Percentiles rank a stretch among this genome's conserved stretches.
These are phyloP conservation scores for Plasmodium fragile DNA, from an alignment of 169 alveolate species.

Conservation along the genomic window DNA sequence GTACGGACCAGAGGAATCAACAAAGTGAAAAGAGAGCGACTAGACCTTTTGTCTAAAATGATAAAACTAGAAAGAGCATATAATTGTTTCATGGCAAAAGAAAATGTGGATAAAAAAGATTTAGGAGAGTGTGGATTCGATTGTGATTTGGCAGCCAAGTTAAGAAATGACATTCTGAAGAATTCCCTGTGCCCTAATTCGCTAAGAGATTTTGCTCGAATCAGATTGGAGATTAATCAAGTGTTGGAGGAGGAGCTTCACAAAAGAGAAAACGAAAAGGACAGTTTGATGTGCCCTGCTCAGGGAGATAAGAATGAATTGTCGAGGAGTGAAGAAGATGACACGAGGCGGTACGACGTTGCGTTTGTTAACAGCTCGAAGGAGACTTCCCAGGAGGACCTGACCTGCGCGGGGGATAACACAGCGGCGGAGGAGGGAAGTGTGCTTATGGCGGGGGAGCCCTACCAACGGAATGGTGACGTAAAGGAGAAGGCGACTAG, in stretches of 20 bases:
- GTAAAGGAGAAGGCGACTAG: not conserved
- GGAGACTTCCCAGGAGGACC: not conserved
- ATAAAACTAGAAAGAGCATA: constrained; percentile 57
- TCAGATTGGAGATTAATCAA: constrained; percentile 52
- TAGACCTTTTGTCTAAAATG: constrained; percentile 70
- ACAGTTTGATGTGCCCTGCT: not conserved
- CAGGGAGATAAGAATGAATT: not conserved
- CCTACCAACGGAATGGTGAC: not conserved
- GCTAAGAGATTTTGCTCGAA: constrained; percentile 61
- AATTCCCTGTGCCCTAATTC: constrained; percentile 57
- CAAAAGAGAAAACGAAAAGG: constrained; percentile 35
- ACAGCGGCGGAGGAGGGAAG: not conserved
- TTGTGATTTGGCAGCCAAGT: constrained; percentile 65
- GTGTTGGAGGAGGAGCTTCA: constrained; percentile 60
- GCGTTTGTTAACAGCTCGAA: not conserved
- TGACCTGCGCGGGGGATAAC: not conserved
- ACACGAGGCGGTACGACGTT: not conserved
- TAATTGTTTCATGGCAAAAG: constrained; percentile 70
- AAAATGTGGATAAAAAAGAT: constrained; percentile 66
- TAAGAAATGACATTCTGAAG: constrained; percentile 51
- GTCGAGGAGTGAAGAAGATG: not conserved
- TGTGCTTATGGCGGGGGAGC: not conserved
- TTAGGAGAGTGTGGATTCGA: constrained; percentile 74
- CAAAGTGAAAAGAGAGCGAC: constrained; percentile 56
- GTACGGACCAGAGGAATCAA: constrained; percentile 63